Conservation (phyloP, 139 green algal species). For the Haematococcus lacustris region DNA sequence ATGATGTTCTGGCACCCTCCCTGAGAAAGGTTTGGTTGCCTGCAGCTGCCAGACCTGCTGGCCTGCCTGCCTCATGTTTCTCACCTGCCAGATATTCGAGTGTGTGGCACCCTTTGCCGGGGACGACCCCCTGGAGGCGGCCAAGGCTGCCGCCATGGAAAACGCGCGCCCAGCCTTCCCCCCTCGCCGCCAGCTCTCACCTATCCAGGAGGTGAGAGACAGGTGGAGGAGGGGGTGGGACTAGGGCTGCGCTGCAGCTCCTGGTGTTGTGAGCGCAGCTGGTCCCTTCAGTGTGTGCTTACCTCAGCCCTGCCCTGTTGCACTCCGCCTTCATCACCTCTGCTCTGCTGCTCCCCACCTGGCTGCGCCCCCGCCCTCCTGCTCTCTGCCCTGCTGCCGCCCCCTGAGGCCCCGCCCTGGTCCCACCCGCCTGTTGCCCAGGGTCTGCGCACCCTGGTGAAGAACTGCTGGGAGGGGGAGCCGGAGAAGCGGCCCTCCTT, state of each 20-base stretch:
- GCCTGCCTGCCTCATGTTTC: neutral
- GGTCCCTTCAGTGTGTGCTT: too few relatives aligned
- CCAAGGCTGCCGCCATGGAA: slow-evolving; percentile 39
- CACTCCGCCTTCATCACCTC: too few relatives aligned
- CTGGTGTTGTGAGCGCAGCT: too few relatives aligned
- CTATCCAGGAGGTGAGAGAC: slow-evolving; percentile 25
- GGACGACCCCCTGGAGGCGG: slow-evolving; percentile 47
- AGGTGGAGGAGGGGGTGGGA: neutral
- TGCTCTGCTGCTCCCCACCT: too few relatives aligned
- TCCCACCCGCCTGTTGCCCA: slow-evolving; percentile 25
- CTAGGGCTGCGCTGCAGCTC: too few relatives aligned
- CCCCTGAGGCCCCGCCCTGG: neutral
- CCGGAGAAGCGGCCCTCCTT: slow-evolving; percentile 43
- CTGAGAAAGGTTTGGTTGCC: neutral
- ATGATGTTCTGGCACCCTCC: too few relatives aligned
- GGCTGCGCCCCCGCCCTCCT: too few relatives aligned
- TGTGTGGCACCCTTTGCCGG: slow-evolving; percentile 40
- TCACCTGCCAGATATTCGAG: slow-evolving; percentile 46
- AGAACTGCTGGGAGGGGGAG: slow-evolving; percentile 49
- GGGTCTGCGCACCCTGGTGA: slow-evolving; percentile 41
- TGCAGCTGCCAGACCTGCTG: too few relatives aligned
- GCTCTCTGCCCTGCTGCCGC: too few relatives aligned
- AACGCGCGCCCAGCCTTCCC: slow-evolving; percentile 43
- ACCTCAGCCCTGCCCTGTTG: too few relatives aligned
- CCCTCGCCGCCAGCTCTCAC: slow-evolving; percentile 28